Evolutionary conservation across 2,329 filamentous ascomycete species (phyloP), one percentile per base, ranked within the genome.

Genomic region (Ascomycota sp.): DNA sequence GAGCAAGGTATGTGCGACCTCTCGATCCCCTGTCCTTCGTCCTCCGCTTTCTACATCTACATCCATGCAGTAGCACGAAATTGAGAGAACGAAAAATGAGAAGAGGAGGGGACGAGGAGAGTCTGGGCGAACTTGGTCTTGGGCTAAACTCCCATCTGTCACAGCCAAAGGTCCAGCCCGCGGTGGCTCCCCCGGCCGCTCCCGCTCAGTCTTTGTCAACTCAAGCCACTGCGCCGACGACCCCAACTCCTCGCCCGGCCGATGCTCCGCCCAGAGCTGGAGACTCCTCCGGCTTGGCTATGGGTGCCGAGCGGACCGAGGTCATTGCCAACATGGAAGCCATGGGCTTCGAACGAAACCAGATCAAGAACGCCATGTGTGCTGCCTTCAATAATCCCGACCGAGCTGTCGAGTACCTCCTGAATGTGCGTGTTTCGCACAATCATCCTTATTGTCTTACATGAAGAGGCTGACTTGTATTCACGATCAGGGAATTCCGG

Each of bases 321-420:
- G 83, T 82, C 23, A 76, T 95, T 45, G 67, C 76, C 29, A 82
- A 85, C 49, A 93, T 98, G 83, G 85, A 93, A 57, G 77, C 76
- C 40, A 98, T 98, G 89, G 89, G 89, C 7, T 98, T 98, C 42
- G 71, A 80, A 45, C 69, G 85, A 46, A 61, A 71, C 30, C 78
- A 92, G 47, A 93, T 94, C 41, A 83, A 94, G 43, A 71, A 77
- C 28, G 89, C 89, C 30, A 89, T 98, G 76, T 79, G 86, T 46
- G 89, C 89, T 38, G 89, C 89, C 10, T 98, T 81, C 55, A 91
- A 78, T 65, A 98, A 98, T 58, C 83, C 86, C 10, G 86, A 95
- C 52, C 82, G 89, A 43, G 89, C 89, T 31, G 86, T 98, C 33
- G 89, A 98, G 53, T 98, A 98, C 47, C 69, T 98, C 9, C 52